Base-by-base conservation (phyloP, 306 rosid species). In the Quercus berberidifolia region DNA sequence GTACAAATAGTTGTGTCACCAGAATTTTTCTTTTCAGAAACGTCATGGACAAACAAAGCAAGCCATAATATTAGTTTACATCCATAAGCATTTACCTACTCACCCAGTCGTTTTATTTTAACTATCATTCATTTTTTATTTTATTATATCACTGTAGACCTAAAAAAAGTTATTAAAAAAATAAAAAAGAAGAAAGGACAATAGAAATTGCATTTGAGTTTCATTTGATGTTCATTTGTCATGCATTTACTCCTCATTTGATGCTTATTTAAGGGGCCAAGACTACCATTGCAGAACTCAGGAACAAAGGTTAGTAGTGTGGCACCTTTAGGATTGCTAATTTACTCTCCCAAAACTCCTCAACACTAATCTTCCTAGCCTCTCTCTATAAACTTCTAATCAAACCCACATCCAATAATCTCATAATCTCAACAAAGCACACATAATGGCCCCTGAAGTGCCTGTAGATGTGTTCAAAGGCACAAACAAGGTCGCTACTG, bases 201-300 rank as follows among this genome's bases (percentile, higher is more conserved):
- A 20, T 6, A 75, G 28, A 68, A 35, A 69, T 67, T 80, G 60
- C 83, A 81, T 81, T 75, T 79, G 86, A 62, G 74, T 85, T 78
- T 73, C 89, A 89, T 87, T 87, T 84, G 73, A 74, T 57, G 55
- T 64, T 71, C 80, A 84, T 87, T 67, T 81, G 33, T 54, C 74
- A 58, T 74, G 78, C 76, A 78, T 89, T 78, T 79, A 54, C 23
- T 68, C 55, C 41, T 73, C 81, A 69, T 78, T 83, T 83, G 60
- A 49, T 14, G 28, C 60, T 77, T 77, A 78, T 84, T 62, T 82
- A 77, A 55, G n/a, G n/a, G 71, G 12, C 23, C 73, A 79, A 77
- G 76, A 8, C 69, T 35, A 11, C 68, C 77, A 60, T 65, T 56
- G 56, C 30, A 67, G 11, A 5, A 79, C 77, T 49, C 70, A 82